Evolutionary conservation across 371 early-diverging fungal genomes (phyloP), one percentile per base, ranked within the genome.

Genomic region (Quaeritorhiza haematococci): DNA sequence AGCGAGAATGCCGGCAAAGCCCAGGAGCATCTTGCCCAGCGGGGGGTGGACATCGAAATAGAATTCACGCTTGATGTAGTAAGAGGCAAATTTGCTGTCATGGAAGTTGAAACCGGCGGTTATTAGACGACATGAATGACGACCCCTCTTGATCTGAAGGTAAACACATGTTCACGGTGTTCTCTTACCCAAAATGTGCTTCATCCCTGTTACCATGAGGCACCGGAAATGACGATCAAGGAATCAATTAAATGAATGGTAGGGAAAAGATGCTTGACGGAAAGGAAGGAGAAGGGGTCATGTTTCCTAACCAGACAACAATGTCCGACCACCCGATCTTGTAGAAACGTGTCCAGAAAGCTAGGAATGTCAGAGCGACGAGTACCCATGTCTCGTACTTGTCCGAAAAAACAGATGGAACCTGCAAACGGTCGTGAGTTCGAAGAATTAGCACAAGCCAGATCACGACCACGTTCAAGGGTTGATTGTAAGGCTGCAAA

Each of bases 1-100:
- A 28, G 88, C 90, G 8, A 99, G 48, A 34, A 84, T 72, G 47
- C 94, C 99, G 13, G 95, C 85, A 8, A 99, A 72, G 1, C 93
- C 99, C 15, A 94, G 89, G 27, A 99, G 76, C 80, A 99, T 93
- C 74, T 99, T 99, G 47, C 99, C 99, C 41, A 99, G 82, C 0
- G 99, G 99, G 42, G 99, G 99, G 77, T 99, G 99, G 1, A 99
- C 99, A 74, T 99, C 99, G 71, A 96, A 97, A 71, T 98, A 87
- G 68, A 99, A 99, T 42, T 88, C 87, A 47, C 86, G 83, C 57
- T 93, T 91, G 53, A 98, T 71, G 72, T 98, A 98, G 69, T 94
- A 81, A 19, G 92, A 89, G 19, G 92, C 98, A 74, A 98, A 98
- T 84, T 92, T 79, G 33, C 80, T 35, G 21, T 35, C 13, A 17